Conservation (phyloP, 495 filamentous ascomycete species). For the Penicillium cosmopolitanum region DNA sequence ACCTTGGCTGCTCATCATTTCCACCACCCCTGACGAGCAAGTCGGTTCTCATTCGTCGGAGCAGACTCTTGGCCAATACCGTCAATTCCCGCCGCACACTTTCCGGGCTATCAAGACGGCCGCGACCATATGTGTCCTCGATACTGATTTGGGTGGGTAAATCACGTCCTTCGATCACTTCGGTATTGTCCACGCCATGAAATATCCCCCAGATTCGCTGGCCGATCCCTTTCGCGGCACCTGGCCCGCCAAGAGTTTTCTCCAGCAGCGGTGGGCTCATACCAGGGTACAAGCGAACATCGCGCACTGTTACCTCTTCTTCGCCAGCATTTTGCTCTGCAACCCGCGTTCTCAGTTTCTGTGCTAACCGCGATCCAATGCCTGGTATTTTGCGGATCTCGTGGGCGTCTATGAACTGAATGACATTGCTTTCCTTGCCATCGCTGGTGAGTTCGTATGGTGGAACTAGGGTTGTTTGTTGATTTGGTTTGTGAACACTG, state of each 20-base stretch:
- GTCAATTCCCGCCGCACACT: constrained; percentile 67
- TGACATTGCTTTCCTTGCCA: constrained; percentile 52
- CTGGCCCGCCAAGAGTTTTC: constrained; percentile 67
- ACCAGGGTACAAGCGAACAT: constrained; percentile 62
- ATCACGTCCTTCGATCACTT: constrained; percentile 70
- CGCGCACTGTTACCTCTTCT: constrained; percentile 63
- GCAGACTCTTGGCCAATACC: constrained; percentile 66
- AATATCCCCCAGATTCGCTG: constrained; percentile 76
- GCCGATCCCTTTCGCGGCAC: constrained; percentile 69
- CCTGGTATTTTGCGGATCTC: constrained; percentile 84
- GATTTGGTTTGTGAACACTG: constrained; percentile 80
- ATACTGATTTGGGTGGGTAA: constrained; percentile 91
- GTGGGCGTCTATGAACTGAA: constrained; percentile 72
- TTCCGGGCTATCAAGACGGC: constrained; percentile 61
- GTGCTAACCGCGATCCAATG: constrained; percentile 78
- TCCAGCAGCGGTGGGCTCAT: constrained; percentile 66
- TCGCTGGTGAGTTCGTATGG: constrained; percentile 47
- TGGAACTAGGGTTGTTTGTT: constrained; percentile 79
- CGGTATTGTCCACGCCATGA: constrained; percentile 64
- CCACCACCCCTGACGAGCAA: constrained; percentile 59
- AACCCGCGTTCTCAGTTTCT: constrained; percentile 66
- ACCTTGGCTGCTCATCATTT: constrained; percentile 42
- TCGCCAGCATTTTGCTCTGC: constrained; percentile 49
- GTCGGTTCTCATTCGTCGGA: constrained; percentile 79
- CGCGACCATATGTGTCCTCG: constrained; percentile 81